Conservation (phyloP, 1,139 yeast species). For the Saccharomycopsis phalli region DNA sequence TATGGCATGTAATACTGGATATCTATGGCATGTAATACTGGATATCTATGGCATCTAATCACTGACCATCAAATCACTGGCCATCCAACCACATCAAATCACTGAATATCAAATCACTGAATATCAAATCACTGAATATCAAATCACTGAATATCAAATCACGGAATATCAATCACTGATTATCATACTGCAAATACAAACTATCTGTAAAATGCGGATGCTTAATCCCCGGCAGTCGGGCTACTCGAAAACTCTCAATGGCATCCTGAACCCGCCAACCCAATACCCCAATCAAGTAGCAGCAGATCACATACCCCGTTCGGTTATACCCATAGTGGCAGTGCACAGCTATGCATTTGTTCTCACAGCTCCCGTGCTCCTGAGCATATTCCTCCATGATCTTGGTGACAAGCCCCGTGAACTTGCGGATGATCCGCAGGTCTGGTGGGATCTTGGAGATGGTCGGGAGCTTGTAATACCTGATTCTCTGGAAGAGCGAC, state of each 20-base stretch:
- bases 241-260: conserved; percentile 45
- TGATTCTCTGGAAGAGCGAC: conserved; percentile 39
- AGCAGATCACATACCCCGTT: conserved; percentile 67
- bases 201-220: conserved; percentile 76
- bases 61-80: too few relatives aligned
- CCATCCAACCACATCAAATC: too few relatives aligned
- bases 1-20: too few relatives aligned
- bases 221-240: conserved; percentile 66
- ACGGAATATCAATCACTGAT: too few relatives aligned
- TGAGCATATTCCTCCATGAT: conserved; percentile 29
- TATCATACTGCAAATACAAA: conserved; percentile 54
- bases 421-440: conserved; percentile 46
- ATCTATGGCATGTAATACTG: too few relatives aligned
- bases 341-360: conserved; percentile 51
- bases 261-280: conserved; percentile 60
- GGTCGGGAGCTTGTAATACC: conserved; percentile 65
- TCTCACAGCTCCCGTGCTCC: conserved; percentile 16
- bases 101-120: too few relatives aligned
- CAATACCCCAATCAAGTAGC: conserved; percentile 53
- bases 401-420: conserved; percentile 45
- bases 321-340: conserved; percentile 80
- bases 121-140: too few relatives aligned
- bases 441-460: conserved; percentile 75
- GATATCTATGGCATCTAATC: too few relatives aligned
- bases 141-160: too few relatives aligned